Conservation (phyloP, 2,329 filamentous ascomycete species). For the Ascochyta lentis region DNA sequence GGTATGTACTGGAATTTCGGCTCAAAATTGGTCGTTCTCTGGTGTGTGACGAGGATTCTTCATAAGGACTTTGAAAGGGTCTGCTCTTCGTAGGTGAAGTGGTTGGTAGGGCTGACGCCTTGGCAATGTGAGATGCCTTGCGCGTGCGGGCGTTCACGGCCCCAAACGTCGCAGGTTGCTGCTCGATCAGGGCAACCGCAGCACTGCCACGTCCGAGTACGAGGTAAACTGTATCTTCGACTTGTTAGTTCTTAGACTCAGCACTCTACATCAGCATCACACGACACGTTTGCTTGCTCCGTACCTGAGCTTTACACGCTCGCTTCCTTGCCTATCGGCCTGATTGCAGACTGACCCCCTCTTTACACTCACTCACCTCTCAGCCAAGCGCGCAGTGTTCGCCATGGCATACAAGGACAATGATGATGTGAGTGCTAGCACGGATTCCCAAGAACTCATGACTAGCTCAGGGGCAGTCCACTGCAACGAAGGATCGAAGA, state of each 20-base stretch:
- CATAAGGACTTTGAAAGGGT: no score
- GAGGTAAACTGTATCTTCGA: background rate
- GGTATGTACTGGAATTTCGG: no score
- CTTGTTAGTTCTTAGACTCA: background rate
- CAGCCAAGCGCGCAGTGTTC: background rate
- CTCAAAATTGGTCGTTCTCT: no score
- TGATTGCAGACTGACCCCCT: constrained; percentile 12
- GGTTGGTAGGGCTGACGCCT: background rate
- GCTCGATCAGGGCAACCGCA: background rate
- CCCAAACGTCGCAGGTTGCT: constrained; percentile 5
- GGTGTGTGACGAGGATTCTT: no score
- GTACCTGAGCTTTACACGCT: background rate
- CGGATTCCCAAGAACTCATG: background rate
- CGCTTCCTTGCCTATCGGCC: background rate
- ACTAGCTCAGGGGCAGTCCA: background rate
- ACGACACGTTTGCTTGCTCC: background rate
- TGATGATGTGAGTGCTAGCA: constrained; percentile 8
- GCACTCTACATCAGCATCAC: background rate
- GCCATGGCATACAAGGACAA: constrained; percentile 15
- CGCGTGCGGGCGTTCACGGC: background rate
- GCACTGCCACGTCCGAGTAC: constrained; percentile 7
- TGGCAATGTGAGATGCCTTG: constrained; percentile 9
- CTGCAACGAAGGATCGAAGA: background rate
- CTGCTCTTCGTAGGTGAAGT: background rate
- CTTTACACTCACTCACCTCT: background rate